phyloP scores from a whole-genome alignment of 495 filamentous ascomycete genomes.

The Aspergillus kassunensis region DNA sequence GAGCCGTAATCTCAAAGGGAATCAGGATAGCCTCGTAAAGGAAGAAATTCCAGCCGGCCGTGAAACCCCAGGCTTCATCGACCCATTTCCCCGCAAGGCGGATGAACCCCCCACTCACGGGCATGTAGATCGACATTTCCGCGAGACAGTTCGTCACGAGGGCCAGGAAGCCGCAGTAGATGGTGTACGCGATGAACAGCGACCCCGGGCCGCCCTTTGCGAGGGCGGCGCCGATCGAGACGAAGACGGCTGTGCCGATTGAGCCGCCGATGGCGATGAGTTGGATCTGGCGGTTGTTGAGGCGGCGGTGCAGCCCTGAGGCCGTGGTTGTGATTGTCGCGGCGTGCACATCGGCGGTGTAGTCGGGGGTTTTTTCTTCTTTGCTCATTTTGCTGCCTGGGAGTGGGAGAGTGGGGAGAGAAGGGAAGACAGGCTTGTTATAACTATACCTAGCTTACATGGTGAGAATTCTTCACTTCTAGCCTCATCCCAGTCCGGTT shows the following conservation, averaged over 20 bases:
- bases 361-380: not conserved
- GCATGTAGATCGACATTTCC: constrained; percentile 48
- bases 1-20: constrained; percentile 69
- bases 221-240: constrained; percentile 21
- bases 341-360: constrained; percentile 1
- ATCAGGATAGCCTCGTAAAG: constrained; percentile 61
- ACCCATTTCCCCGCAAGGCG: constrained; percentile 45
- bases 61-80: constrained; percentile 50
- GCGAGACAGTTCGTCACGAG: constrained; percentile 35
- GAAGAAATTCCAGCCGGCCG: constrained; percentile 59
- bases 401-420: not conserved
- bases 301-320: constrained; percentile 13
- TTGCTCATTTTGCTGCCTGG: not conserved
- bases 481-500: not conserved
- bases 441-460: constrained; percentile 1
- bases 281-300: constrained; percentile 24
- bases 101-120: constrained; percentile 52
- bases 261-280: constrained; percentile 31
- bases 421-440: not conserved
- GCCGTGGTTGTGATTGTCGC: not conserved
- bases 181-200: constrained; percentile 39
- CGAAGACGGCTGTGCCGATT: constrained; percentile 30
- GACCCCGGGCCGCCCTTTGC: constrained; percentile 49
- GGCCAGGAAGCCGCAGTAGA: constrained; percentile 31
- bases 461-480: not conserved